phyloP scores from a whole-genome alignment of 257 asterid genomes.

The Catharanthus roseus region DNA sequence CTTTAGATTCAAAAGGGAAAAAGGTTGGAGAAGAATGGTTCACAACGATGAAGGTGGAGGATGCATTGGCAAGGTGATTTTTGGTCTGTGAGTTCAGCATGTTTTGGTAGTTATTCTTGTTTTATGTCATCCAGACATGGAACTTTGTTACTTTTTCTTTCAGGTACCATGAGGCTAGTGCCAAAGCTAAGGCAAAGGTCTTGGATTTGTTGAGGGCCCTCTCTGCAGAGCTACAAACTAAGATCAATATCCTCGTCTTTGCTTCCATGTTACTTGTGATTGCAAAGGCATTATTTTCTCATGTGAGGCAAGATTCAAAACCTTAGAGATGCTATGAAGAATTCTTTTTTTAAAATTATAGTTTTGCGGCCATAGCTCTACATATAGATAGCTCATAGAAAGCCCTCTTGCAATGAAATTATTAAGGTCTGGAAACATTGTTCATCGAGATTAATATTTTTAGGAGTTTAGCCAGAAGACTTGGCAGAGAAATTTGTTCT shows the following conservation, averaged over 20 bases:
- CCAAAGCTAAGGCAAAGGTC: constrained; percentile 67
- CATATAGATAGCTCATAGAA: not conserved
- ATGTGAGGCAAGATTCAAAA: constrained; percentile 63
- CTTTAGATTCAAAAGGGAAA: constrained; percentile 89
- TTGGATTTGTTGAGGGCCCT: constrained; percentile 72
- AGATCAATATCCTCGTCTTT: constrained; percentile 76
- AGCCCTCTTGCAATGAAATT: no score
- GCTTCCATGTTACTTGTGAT: constrained; percentile 91
- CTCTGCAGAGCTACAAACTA: constrained; percentile 74
- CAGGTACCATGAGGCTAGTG: constrained; percentile 82
- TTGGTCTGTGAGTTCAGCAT: not conserved
- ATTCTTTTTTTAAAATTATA: constrained; percentile 5
- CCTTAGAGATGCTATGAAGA: constrained; percentile 5
- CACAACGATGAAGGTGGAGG: constrained; percentile 76
- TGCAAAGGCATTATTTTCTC: constrained; percentile 84
- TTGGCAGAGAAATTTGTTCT: not conserved
- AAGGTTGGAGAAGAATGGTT: constrained; percentile 98
- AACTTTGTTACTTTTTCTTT: constrained; percentile 15
- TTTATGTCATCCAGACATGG: constrained; percentile 7
- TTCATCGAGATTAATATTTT: not conserved
- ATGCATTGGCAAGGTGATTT: constrained; percentile 64
- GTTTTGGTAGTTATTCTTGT: not conserved
- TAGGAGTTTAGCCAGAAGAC: no score
- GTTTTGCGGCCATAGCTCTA: not conserved
- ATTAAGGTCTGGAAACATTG: not conserved